Percentiles rank a stretch among this genome's conserved stretches.
phyloP scores from a whole-genome alignment of 2,329 filamentous ascomycete genomes.

The Oidium heveae region DNA sequence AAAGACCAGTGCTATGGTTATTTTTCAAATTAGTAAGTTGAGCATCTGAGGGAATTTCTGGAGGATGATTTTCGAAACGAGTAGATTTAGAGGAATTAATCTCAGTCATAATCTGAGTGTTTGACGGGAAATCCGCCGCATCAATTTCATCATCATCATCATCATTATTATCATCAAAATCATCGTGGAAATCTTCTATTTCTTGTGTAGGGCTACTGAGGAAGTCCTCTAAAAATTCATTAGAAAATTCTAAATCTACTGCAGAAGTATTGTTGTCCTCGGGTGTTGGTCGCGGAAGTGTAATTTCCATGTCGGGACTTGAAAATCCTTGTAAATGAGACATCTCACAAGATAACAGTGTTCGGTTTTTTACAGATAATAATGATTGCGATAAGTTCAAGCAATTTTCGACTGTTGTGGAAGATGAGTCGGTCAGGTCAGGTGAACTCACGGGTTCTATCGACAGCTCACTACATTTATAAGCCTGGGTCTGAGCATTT shows the following conservation, averaged over 20 bases:
- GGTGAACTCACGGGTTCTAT: too few relatives aligned
- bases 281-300: neutral
- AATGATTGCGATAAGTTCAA: too few relatives aligned
- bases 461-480: too few relatives aligned
- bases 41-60: neutral
- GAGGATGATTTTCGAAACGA: neutral
- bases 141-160: constrained; percentile 15
- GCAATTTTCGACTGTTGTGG: too few relatives aligned
- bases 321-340: too few relatives aligned
- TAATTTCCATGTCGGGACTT: too few relatives aligned
- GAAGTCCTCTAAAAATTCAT: constrained; percentile 24
- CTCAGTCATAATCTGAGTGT: constrained; percentile 7
- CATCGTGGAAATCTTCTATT: constrained; percentile 12
- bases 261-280: constrained; percentile 11
- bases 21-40: neutral
- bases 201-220: constrained; percentile 32
- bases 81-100: constrained; percentile 1
- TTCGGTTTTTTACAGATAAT: too few relatives aligned
- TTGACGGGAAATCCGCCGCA: constrained; percentile 9
- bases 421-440: too few relatives aligned
- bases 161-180: constrained; percentile 17
- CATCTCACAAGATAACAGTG: too few relatives aligned
- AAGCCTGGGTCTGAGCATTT: too few relatives aligned
- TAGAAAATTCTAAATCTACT: constrained; percentile 28
- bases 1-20: neutral